These are phyloP conservation scores for Bonia amplexicaulis DNA, from an alignment of 176 grass and related monocot genomes.

Conservation along the genomic window DNA sequence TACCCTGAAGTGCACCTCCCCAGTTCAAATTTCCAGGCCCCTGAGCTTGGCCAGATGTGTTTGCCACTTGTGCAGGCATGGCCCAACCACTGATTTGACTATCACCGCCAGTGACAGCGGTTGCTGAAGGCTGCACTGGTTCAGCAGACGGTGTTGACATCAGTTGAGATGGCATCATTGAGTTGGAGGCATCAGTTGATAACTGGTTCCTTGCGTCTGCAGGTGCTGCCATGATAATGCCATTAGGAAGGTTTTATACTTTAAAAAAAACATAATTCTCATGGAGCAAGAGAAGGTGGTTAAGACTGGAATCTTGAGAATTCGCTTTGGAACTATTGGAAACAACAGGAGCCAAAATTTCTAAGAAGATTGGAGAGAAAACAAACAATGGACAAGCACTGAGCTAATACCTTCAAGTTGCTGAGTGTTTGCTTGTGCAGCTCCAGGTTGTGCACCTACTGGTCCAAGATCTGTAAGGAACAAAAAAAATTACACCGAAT, in stretches of 20 bases:
- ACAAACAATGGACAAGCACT: constrained; percentile 15
- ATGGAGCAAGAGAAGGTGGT: not conserved
- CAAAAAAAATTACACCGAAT: constrained; percentile 18
- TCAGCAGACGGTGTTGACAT: constrained; percentile 32
- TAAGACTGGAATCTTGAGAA: not conserved
- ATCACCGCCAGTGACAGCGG: constrained; percentile 32
- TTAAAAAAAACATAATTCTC: not conserved
- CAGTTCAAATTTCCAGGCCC: constrained; percentile 51
- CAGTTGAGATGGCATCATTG: constrained; percentile 26
- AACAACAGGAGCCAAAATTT: not conserved
- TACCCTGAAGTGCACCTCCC: constrained; percentile 50
- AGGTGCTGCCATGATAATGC: constrained; percentile 15
- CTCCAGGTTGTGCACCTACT: constrained; percentile 32
- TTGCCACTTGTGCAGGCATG: constrained; percentile 47
- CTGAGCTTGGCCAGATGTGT: constrained; percentile 44
- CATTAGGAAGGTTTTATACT: not conserved
- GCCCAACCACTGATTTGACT: constrained; percentile 39
- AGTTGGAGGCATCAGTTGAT: constrained; percentile 40
- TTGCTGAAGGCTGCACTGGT: constrained; percentile 27
- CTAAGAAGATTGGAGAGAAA: not conserved
- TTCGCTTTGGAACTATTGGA: constrained; percentile 19
- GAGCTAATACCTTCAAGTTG: constrained; percentile 40
- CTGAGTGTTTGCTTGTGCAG: constrained; percentile 29
- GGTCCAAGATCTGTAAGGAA: constrained; percentile 23
- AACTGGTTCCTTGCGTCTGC: constrained; percentile 38